These are phyloP conservation scores for Juglanconis oblonga DNA, from an alignment of 2,329 filamentous ascomycete species.

Conservation along the genomic window DNA sequence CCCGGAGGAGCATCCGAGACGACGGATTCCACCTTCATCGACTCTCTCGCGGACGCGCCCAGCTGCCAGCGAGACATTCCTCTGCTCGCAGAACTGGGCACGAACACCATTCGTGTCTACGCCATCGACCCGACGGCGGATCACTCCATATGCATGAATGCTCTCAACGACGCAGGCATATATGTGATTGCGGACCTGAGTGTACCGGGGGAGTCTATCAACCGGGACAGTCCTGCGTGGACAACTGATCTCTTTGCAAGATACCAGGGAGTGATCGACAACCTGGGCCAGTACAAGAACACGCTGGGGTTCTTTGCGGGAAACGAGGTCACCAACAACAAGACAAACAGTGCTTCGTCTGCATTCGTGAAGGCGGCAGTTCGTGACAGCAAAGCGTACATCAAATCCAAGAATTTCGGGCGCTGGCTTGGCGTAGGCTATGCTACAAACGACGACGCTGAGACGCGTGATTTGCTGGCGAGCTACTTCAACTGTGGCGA, in stretches of 20 bases:
- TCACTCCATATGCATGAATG: slow-evolving; percentile 81
- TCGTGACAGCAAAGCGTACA: slow-evolving; percentile 92
- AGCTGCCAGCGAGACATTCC: slow-evolving; percentile 84
- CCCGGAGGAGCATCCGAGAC: slow-evolving; percentile 48
- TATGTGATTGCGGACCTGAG: slow-evolving; percentile 92
- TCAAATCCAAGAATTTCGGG: slow-evolving; percentile 68
- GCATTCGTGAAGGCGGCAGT: slow-evolving; percentile 97
- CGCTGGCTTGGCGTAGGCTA: slow-evolving; percentile 86
- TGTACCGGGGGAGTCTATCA: slow-evolving; percentile 78
- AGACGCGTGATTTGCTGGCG: slow-evolving; percentile 77
- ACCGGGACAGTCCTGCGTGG: slow-evolving; percentile 79
- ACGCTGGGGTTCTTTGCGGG: slow-evolving; percentile 96
- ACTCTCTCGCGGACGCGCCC: slow-evolving; percentile 73
- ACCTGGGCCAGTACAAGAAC: slow-evolving; percentile 79
- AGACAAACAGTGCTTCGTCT: slow-evolving; percentile 83
- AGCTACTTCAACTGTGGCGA: slow-evolving; percentile 92
- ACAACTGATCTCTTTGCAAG: slow-evolving; percentile 72
- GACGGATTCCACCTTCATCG: slow-evolving; percentile 60
- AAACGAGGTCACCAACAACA: slow-evolving; percentile 91
- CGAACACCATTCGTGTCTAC: slow-evolving; percentile 94
- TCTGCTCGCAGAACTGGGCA: slow-evolving; percentile 71
- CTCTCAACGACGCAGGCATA: slow-evolving; percentile 81
- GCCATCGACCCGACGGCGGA: slow-evolving; percentile 77
- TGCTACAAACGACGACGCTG: slow-evolving; percentile 87
- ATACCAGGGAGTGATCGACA: slow-evolving; percentile 82